Evolutionary conservation across 768 basidiomycete genomes (phyloP).

Genomic region (Auriscalpium orientale): DNA sequence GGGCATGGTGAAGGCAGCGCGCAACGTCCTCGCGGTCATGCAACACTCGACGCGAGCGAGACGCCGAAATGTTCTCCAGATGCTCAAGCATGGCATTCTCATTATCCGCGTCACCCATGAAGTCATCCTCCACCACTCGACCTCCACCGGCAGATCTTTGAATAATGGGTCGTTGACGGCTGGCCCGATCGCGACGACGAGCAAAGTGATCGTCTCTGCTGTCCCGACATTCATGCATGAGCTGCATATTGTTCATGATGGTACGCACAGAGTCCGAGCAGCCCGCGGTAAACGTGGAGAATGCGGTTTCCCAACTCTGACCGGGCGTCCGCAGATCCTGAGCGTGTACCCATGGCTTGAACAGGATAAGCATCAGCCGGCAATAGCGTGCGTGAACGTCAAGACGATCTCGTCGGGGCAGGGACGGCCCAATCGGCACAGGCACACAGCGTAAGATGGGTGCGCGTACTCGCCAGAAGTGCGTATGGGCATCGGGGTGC

Average conservation of each 20-base stretch:
- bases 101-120: not conserved
- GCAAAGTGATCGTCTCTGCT: constrained; percentile 26
- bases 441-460: not conserved
- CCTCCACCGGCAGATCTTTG: not conserved
- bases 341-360: constrained; percentile 16
- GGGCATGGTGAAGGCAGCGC: not conserved
- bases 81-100: not conserved
- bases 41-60: not conserved
- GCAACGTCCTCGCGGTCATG: not conserved
- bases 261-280: constrained; percentile 2
- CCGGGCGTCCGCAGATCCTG: constrained; percentile 19
- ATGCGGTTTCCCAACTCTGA: constrained; percentile 25
- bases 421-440: not conserved
- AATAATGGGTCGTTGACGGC: not conserved
- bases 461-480: not conserved
- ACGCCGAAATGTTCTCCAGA: not conserved
- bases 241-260: constrained; percentile 33
- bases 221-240: constrained; percentile 34
- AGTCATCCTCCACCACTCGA: not conserved
- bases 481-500: not conserved
- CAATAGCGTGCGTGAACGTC: not conserved
- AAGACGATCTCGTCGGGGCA: constrained; percentile 8
- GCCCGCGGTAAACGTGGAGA: not conserved
- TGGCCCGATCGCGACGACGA: constrained; percentile 1
- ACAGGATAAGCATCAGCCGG: constrained; percentile 15